Evolutionary conservation across 306 rosid species (phyloP).

Genomic region (Quercus wislizeni): DNA sequence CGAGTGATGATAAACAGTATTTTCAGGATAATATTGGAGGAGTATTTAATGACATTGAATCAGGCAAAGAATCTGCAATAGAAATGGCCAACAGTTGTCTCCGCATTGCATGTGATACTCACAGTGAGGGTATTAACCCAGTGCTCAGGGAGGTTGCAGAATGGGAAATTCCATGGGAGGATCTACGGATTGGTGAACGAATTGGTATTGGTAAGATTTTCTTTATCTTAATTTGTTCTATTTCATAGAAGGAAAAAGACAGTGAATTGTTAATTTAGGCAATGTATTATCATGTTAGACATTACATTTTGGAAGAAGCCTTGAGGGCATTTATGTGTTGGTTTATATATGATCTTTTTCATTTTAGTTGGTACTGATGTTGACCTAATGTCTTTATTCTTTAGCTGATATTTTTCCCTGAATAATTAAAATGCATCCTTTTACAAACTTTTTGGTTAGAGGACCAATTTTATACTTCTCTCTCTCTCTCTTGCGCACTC

Average conservation of each 20-base stretch:
- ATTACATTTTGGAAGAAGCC: background rate
- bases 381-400: background rate
- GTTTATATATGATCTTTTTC: background rate
- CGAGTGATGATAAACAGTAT: slow-evolving; percentile 39
- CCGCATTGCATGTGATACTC: slow-evolving; percentile 8
- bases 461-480: background rate
- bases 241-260: background rate
- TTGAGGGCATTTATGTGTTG: background rate
- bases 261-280: background rate
- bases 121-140: slow-evolving; percentile 42
- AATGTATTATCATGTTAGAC: background rate
- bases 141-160: slow-evolving; percentile 71
- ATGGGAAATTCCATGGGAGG: slow-evolving; percentile 98
- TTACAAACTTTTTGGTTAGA: background rate
- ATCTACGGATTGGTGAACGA: slow-evolving; percentile 96
- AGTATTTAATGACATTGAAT: slow-evolving; percentile 23
- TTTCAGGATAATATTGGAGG: slow-evolving; percentile 32
- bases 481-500: background rate
- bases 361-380: background rate
- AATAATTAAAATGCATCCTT: background rate
- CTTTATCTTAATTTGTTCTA: slow-evolving; percentile 6
- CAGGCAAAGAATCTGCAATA: slow-evolving; percentile 40
- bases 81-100: slow-evolving; percentile 32
- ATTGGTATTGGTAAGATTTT: slow-evolving; percentile 88
- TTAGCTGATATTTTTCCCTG: background rate